These are phyloP conservation scores for Calonectria pauciramosa DNA, from an alignment of 2,329 filamentous ascomycete species.

Conservation along the genomic window DNA sequence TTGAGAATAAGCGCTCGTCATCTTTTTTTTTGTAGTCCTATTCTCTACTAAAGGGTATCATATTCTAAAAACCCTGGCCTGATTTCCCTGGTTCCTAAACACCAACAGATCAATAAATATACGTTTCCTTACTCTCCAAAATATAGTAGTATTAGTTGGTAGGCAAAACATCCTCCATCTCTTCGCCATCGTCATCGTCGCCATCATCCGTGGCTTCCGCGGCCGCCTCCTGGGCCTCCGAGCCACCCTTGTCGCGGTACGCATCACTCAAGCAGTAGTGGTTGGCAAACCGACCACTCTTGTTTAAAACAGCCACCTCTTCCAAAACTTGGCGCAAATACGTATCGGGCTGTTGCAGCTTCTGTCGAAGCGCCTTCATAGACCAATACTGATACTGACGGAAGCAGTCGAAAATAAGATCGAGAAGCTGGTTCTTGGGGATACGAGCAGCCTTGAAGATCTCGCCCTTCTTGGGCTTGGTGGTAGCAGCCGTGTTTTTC, in stretches of 20 bases:
- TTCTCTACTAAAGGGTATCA: constrained; percentile 46
- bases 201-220: constrained; percentile 73
- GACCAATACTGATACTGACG: constrained; percentile 91
- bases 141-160: constrained; percentile 31
- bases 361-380: constrained; percentile 85
- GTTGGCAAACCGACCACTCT: constrained; percentile 86
- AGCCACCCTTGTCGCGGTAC: constrained; percentile 54
- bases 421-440: constrained; percentile 87
- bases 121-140: constrained; percentile 2
- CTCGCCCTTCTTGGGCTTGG: constrained; percentile 74
- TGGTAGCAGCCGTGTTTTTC: constrained; percentile 65
- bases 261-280: constrained; percentile 84
- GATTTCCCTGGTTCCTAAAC: constrained; percentile 27
- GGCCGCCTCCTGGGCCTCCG: constrained; percentile 65
- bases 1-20: constrained; percentile 3
- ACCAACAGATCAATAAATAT: constrained; percentile 19
- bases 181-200: constrained; percentile 75
- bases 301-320: constrained; percentile 85
- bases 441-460: constrained; percentile 90
- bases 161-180: constrained; percentile 83
- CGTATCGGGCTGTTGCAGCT: constrained; percentile 89
- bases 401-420: constrained; percentile 88
- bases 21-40: constrained; percentile 12
- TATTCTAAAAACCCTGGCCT: constrained; percentile 42
- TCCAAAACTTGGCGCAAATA: constrained; percentile 90